Evolutionary conservation across 2,329 filamentous ascomycete genomes (phyloP).

Genomic region (Aspergillus hortae): DNA sequence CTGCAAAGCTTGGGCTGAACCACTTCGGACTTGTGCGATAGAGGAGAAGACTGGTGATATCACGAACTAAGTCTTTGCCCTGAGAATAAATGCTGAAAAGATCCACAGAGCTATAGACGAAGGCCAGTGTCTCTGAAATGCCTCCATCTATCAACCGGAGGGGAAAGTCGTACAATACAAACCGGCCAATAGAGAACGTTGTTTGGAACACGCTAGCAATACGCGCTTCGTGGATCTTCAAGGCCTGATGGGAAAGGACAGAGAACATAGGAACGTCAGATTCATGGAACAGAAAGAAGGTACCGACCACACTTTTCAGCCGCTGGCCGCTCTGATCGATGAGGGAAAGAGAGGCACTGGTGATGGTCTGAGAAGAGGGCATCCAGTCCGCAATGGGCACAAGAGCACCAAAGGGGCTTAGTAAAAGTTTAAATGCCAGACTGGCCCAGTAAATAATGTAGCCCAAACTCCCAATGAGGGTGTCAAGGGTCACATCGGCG

Average conservation of each 20-base stretch:
- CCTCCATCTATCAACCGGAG: slow-evolving; percentile 29
- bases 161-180: slow-evolving; percentile 40
- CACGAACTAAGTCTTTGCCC: slow-evolving; percentile 18
- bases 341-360: slow-evolving; percentile 39
- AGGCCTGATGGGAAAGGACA: slow-evolving; percentile 68
- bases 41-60: slow-evolving; percentile 18
- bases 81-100: slow-evolving; percentile 14
- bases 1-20: slow-evolving; percentile 20
- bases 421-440: slow-evolving; percentile 28
- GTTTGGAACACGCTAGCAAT: slow-evolving; percentile 42
- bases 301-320: slow-evolving; percentile 34
- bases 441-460: slow-evolving; percentile 42
- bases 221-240: slow-evolving; percentile 58
- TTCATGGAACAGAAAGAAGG: slow-evolving; percentile 42
- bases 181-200: slow-evolving; percentile 39
- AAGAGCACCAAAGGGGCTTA: slow-evolving; percentile 33
- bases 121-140: slow-evolving; percentile 18
- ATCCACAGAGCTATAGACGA: slow-evolving; percentile 16
- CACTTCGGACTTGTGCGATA: slow-evolving; percentile 26
- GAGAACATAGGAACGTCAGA: slow-evolving; percentile 74
- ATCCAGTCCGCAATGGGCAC: slow-evolving; percentile 35
- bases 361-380: slow-evolving; percentile 34
- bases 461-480: slow-evolving; percentile 63
- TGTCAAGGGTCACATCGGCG: slow-evolving; percentile 77
- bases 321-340: slow-evolving; percentile 41